phyloP scores from a whole-genome alignment of 2,329 filamentous ascomycete genomes.

The Phaeophleospora eucalypticola region DNA sequence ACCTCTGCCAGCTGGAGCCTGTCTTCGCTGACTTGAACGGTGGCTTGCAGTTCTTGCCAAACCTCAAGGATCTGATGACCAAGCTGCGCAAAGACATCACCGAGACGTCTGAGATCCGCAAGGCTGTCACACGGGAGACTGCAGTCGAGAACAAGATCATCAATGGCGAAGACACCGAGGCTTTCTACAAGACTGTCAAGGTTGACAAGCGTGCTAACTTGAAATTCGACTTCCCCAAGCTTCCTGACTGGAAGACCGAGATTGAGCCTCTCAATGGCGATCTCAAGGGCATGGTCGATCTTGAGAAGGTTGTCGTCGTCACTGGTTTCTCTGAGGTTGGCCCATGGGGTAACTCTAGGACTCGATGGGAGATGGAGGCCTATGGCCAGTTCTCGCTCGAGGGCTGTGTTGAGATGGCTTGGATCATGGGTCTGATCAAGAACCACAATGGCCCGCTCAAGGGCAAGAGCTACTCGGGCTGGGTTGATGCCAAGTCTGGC shows the following conservation, averaged over 20 bases:
- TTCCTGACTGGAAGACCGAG: conserved; percentile 89
- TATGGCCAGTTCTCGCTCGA: conserved; percentile 95
- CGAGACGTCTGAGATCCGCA: conserved; percentile 89
- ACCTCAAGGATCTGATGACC: conserved; percentile 91
- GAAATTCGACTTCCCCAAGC: conserved; percentile 89
- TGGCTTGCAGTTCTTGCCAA: conserved; percentile 93
- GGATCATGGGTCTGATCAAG: conserved; percentile 99
- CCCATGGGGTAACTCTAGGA: conserved; percentile 97
- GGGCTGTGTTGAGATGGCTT: conserved; percentile 98
- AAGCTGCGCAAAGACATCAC: conserved; percentile 90
- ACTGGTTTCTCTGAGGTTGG: conserved; percentile 95
- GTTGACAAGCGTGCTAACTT: conserved; percentile 95
- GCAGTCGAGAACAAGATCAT: conserved; percentile 95
- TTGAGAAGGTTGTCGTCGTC: conserved; percentile 96
- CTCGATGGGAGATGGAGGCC: conserved; percentile 99
- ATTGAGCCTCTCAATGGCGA: conserved; percentile 81
- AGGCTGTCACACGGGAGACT: conserved; percentile 91
- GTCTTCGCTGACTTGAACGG: conserved; percentile 97
- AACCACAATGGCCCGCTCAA: conserved; percentile 96
- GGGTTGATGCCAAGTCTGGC: conserved; percentile 90
- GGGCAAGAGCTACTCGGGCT: conserved; percentile 92
- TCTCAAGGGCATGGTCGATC: conserved; percentile 96
- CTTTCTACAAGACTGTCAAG: conserved; percentile 88
- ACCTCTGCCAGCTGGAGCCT: conserved; percentile 91
- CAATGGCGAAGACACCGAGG: conserved; percentile 88